Conservation (phyloP, 2,329 filamentous ascomycete genomes). For the Blumeria hordei region DNA sequence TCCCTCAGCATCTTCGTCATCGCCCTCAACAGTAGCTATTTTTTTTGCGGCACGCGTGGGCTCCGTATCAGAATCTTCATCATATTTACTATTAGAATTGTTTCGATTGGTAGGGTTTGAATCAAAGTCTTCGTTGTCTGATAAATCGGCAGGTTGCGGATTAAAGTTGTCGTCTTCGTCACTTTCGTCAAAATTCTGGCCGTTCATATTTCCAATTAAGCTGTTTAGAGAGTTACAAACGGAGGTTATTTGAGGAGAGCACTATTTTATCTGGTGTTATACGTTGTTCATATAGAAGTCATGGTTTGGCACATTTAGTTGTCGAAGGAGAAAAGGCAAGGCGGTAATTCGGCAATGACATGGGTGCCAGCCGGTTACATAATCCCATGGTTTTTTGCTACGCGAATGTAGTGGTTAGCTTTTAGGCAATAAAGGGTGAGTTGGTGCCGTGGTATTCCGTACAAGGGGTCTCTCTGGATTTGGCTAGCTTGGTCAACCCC, state of each 20-base stretch:
- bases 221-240: background rate
- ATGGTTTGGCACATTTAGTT: too few species aligned
- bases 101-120: slow-evolving; percentile 11
- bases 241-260: background rate
- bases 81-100: slow-evolving; percentile 12
- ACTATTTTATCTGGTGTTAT: too few species aligned
- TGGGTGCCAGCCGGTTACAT: too few species aligned
- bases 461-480: too few species aligned
- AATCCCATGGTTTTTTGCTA: too few species aligned
- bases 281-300: too few species aligned
- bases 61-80: slow-evolving; percentile 22
- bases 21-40: slow-evolving; percentile 8
- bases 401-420: too few species aligned
- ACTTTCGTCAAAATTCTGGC: slow-evolving; percentile 23
- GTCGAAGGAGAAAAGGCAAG: too few species aligned
- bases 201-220: background rate
- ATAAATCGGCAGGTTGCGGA: slow-evolving; percentile 47
- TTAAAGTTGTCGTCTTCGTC: slow-evolving; percentile 80
- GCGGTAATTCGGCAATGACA: too few species aligned
- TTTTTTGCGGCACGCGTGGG: slow-evolving; percentile 16
- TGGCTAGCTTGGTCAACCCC: too few species aligned
- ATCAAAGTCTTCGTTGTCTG: slow-evolving; percentile 37
- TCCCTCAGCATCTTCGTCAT: slow-evolving; percentile 19
- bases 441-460: too few species aligned
- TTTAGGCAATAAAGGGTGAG: too few species aligned